Evolutionary conservation across 306 rosid genomes (phyloP).

Genomic region (Cucumis cinereus): DNA sequence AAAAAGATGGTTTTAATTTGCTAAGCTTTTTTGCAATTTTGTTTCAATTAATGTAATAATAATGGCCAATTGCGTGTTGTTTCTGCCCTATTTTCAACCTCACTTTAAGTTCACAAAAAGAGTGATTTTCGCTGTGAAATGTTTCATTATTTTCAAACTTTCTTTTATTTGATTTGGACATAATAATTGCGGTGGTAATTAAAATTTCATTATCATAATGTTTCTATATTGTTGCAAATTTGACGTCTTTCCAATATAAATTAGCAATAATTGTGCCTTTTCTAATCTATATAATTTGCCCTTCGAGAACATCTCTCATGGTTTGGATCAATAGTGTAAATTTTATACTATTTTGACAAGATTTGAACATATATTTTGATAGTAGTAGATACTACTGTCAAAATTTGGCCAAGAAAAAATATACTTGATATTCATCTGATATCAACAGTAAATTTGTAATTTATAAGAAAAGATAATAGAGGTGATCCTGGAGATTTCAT

Average conservation of each 20-base stretch:
- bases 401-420: too few species aligned
- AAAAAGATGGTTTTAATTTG: neutral
- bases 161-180: constrained; percentile 1
- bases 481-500: too few species aligned
- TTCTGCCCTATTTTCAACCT: neutral
- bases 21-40: neutral
- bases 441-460: too few species aligned
- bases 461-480: too few species aligned
- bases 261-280: neutral
- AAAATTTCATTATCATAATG: neutral
- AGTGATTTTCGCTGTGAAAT: constrained; percentile 3
- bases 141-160: neutral
- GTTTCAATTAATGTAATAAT: neutral
- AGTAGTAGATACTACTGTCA: too few species aligned
- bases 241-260: neutral
- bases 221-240: neutral
- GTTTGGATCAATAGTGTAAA: too few species aligned
- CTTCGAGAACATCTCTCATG: too few species aligned
- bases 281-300: too few species aligned
- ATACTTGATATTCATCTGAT: too few species aligned
- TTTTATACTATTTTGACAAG: too few species aligned
- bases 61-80: neutral
- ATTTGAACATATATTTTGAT: too few species aligned
- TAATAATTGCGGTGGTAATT: neutral
- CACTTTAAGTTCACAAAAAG: neutral